Evolutionary conservation across 2,329 filamentous ascomycete species (phyloP).

Genomic region (Mycosphaerella sp.): DNA sequence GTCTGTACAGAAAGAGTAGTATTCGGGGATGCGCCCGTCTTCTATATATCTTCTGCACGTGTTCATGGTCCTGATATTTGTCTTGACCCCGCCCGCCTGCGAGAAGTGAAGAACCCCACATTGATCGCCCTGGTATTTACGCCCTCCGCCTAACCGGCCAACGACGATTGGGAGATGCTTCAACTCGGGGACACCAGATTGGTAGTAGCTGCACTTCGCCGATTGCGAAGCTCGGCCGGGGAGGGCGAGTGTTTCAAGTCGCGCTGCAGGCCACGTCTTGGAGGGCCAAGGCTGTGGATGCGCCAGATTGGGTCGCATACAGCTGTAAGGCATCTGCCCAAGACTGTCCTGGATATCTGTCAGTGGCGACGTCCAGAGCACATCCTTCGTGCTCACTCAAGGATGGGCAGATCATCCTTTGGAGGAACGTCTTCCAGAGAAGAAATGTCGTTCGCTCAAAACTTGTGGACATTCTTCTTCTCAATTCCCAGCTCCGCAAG

Average conservation of each 20-base stretch:
- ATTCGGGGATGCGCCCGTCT: not conserved
- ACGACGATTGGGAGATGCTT: not conserved
- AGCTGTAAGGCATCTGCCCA: too few species aligned
- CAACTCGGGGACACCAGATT: not conserved
- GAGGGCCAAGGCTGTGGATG: too few species aligned
- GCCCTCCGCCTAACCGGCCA: not conserved
- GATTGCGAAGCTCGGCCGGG: not conserved
- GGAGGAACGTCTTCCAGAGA: too few species aligned
- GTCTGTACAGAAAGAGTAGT: not conserved
- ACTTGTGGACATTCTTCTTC: constrained; percentile 52
- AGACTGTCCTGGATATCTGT: too few species aligned
- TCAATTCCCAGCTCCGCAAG: constrained; percentile 52
- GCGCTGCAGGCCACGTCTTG: too few species aligned
- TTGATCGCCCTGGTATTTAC: not conserved
- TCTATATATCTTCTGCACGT: constrained; percentile 11
- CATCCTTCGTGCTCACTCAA: too few species aligned
- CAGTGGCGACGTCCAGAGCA: too few species aligned
- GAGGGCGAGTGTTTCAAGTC: too few species aligned
- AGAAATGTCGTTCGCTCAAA: constrained; percentile 34
- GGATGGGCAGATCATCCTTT: too few species aligned
- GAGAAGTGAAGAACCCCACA: constrained; percentile 3
- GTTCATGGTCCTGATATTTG: constrained; percentile 1
- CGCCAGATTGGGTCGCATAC: too few species aligned
- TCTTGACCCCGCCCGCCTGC: constrained; percentile 1
- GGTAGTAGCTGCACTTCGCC: not conserved